Evolutionary conservation across 192 early-diverging fungal genomes (phyloP), one percentile per base, ranked within the genome.

Genomic region (Helicostylum pulchrum): DNA sequence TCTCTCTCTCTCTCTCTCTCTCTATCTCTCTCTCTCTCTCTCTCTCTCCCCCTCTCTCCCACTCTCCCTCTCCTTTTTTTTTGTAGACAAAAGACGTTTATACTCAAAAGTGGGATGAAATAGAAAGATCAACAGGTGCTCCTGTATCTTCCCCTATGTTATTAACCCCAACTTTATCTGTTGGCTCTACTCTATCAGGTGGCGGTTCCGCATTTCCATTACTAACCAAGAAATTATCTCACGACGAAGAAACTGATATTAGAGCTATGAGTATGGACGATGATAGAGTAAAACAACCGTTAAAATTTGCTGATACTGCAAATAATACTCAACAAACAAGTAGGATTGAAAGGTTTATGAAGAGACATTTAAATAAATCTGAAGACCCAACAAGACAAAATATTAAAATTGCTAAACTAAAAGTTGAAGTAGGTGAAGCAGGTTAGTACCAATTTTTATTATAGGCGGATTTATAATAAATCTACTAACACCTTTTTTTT

Each of bases 391-490:
- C 19, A 20, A 67, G 62, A 20, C 65, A 62, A 31, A 73, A 62
- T 36, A 61, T 64, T 14, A 61, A 52, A 44, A 42, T 48, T n/a
- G 71, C 71, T 23, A 73, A 73, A 32, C 17, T 61, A 14, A 73
- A 73, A 36, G 59, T 67, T 12, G 65, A 73, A 31, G 56, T 73
- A 23, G 61, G 53, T 61, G 71, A 67, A 47, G 61, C 71, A 45
- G 71, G 71, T 73, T 57, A 53, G 60, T 34, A 39, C 26, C 26
- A 2, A 26, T 26, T 26, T 2, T 26, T 26, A 26, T 26, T 26
- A 26, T 26, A 26, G 26, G 26, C 26, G 26, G 26, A 26, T 26
- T 26, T 45, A 45, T 45, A 45, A 9, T 45, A 9, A 14, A 39
- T 56, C 6, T 8, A 39, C 14, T 45, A 45, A 12, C 44, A 12